Base-by-base conservation (phyloP, 176 grass and related monocot genomes). In the Luzula sylvatica region DNA sequence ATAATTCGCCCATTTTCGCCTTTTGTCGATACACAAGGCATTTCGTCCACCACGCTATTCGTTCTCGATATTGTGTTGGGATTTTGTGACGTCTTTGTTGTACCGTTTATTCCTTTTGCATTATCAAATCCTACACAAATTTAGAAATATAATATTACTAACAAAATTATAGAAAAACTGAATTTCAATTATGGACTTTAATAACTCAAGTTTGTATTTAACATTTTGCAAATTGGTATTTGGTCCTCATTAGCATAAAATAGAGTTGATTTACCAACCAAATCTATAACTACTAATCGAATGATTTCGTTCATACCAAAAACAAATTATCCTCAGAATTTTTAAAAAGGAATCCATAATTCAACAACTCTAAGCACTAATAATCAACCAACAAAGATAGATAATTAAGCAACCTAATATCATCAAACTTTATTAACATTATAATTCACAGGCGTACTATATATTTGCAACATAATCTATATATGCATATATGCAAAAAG, bases 1-100 rank as follows among this genome's bases (percentile, higher is more conserved):
- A 80, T 73, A 57, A 65, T 82, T 21, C 72, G 44, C 5, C 78
- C 81, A 25, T 79, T 75, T 41, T 78, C 72, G 46, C 74, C 78
- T 60, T 50, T 71, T 20, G 86, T 87, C 1, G 86, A 92, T 18
- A 98, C 93, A 58, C 83, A 87, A 30, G 93, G 93, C 93, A 98
- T 98, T 51, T 87, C 78, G 48, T 92, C 93, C 75, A 83, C 70
- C 93, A 98, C 87, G 41, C 48, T 87, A 55, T 68, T 88, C 14
- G 67, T 62, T 40, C 46, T 28, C 23, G 44, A 52, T 58, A 57
- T 55, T 16, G 51, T 32, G 25, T 70, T 65, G 9, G 42, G 18
- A 28, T 55, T 42, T 15, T 38, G 5, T 42, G 21, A 16, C 11
- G 16, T 11, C 8, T 35, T 35, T 35, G 8, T 0, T 13, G 24